Base-by-base conservation (phyloP, 192 early-diverging fungal species). In the Entomortierella lignicola region DNA sequence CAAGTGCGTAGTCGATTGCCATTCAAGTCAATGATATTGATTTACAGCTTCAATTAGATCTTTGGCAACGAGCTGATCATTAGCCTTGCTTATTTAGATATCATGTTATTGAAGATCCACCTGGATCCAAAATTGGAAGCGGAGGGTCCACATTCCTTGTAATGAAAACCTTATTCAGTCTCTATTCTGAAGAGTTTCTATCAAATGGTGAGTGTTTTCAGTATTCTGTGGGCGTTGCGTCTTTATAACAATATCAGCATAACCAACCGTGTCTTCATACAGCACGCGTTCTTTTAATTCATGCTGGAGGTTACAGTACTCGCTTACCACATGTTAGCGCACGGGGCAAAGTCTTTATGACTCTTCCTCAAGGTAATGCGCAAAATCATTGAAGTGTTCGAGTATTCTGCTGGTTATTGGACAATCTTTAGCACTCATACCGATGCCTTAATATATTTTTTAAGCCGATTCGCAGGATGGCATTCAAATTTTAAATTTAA, bases 291-390 rank as follows among this genome's bases (percentile, higher is more conserved):
- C 67, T 84, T 10, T 48, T 84, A 29, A 77, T 84, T 37, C 82
- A 84, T 55, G 72, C 82, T 25, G 82, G 82, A 13, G 82, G 82
- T 0, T 84, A 84, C 55, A 77, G 80, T 27, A 84, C 71, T 12
- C 66, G 82, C 55, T 30, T 84, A 23, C 82, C 82, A 4, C 82
- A 84, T 72, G 80, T 81, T 20, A 84, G 82, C 47, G 66, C 71
- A 8, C 51, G 67, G 17, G 82, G 82, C 8, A 84, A 84, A 57
- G 39, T 84, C 60, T 84, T 84, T 56, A 68, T 56, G 13, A 79
- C 59, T 0, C 34, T 84, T 18, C 82, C 82, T n/a, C 61, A 67
- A 63, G 63, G 75, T 60, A 69, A 43, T n/a, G 25, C 8, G 20
- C 30, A 52, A 25, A n/a, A 1, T 41, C 12, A 2, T 44, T 43